Evolutionary conservation across 352 stramenopile genomes (phyloP).

Genomic region (Phytophthora quininea): DNA sequence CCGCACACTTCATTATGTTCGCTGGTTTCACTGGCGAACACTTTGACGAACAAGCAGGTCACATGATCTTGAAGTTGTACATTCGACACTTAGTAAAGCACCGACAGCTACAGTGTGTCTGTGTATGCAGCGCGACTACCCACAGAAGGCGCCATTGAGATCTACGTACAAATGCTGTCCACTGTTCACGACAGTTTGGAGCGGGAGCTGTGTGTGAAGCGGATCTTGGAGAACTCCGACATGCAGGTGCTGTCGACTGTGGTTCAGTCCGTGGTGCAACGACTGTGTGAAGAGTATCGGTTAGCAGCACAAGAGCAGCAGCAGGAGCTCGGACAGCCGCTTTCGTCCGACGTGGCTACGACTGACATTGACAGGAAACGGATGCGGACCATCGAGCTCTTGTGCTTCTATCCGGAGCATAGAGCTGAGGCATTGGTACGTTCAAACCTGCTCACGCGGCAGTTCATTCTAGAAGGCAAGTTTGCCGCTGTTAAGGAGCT

Average conservation of each 20-base stretch:
- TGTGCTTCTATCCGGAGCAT: constrained; percentile 80
- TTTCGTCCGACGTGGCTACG: constrained; percentile 33
- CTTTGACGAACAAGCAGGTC: constrained; percentile 64
- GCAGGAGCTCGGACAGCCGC: constrained; percentile 23
- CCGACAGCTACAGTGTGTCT: constrained; percentile 69
- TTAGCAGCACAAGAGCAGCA: constrained; percentile 36
- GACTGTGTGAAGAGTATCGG: constrained; percentile 46
- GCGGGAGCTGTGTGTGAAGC: constrained; percentile 70
- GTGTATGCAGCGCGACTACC: constrained; percentile 76
- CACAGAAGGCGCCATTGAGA: constrained; percentile 56
- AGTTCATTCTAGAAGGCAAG: constrained; percentile 81
- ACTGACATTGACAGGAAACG: constrained; percentile 59
- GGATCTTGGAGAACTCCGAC: constrained; percentile 65
- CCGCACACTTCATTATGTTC: constrained; percentile 82
- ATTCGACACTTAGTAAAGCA: constrained; percentile 86
- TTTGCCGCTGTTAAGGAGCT: constrained; percentile 63
- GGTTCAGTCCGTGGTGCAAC: constrained; percentile 58
- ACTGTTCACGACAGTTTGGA: constrained; percentile 67
- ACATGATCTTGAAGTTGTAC: constrained; percentile 87
- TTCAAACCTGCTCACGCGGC: constrained; percentile 65
- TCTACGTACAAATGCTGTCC: constrained; percentile 80
- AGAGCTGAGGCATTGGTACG: constrained; percentile 61
- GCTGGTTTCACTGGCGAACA: constrained; percentile 67
- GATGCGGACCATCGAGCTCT: constrained; percentile 71
- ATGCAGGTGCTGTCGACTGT: constrained; percentile 74